Conservation (phyloP, 768 basidiomycete species). For the Cyclocybe cylindracea region DNA sequence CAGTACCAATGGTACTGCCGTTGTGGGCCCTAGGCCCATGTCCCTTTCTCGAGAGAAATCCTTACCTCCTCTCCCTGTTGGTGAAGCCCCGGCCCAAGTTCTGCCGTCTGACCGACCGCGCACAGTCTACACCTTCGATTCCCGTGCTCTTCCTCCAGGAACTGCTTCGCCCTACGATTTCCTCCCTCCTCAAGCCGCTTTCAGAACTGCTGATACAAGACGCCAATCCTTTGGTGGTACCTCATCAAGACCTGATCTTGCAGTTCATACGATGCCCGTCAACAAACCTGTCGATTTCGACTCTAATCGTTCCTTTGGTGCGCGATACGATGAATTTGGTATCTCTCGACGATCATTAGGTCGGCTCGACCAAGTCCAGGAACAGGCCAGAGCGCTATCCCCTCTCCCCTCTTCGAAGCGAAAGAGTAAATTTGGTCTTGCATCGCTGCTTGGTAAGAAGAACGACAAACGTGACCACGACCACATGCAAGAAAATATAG, state of each 20-base stretch:
- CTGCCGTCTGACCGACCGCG: conserved; percentile 57
- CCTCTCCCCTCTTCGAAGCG: conserved; percentile 52
- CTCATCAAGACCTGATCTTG: conserved; percentile 55
- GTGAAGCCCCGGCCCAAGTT: conserved; percentile 40
- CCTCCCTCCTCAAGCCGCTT: conserved; percentile 62
- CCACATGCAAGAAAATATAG: conserved; percentile 31
- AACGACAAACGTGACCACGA: conserved; percentile 33
- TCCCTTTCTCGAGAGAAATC: conserved; percentile 64
- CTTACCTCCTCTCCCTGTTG: conserved; percentile 77
- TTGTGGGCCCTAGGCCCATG: no score
- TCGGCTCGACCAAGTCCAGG: conserved; percentile 37
- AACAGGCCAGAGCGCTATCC: conserved; percentile 26
- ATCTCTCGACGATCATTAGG: conserved; percentile 61
- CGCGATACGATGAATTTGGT: conserved; percentile 74
- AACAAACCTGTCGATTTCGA: conserved; percentile 36
- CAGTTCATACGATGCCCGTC: conserved; percentile 50
- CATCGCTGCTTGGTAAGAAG: conserved; percentile 65
- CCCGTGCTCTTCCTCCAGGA: conserved; percentile 48
- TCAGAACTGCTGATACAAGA: conserved; percentile 55
- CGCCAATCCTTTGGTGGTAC: conserved; percentile 80
- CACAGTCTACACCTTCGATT: conserved; percentile 65
- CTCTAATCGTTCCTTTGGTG: conserved; percentile 35
- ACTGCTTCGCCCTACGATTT: conserved; percentile 50
- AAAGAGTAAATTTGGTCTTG: conserved; percentile 73
- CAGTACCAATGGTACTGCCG: background rate